Evolutionary conservation across 805 yeast species (phyloP), one percentile per base, ranked within the genome.

Genomic region (Torulaspora microellipsoides): DNA sequence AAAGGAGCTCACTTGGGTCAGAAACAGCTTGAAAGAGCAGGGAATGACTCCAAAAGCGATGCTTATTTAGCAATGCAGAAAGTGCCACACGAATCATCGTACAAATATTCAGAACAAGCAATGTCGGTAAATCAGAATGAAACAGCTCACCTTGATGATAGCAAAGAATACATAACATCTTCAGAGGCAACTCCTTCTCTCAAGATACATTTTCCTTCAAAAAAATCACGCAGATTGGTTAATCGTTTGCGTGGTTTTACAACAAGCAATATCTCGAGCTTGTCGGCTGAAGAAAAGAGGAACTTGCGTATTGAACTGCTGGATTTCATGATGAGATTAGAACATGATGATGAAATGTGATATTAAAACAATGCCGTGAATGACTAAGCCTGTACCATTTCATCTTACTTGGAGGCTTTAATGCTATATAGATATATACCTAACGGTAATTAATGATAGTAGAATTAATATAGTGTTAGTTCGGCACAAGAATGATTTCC

Each of bases 401-500:
- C 25, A 6, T 20, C 4, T 4, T 15, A 15, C 38, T 35, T 35
- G 6, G 28, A 15, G 12, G 36, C 36, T 2, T 9, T 31, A 14
- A 8, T 31, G 11, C 14, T 31, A n/a, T 9, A 17, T 14, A 31
- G 34, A 4, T 11, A 17, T 12, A 11, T 31, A 14, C 14, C 14
- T 2, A 9, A 31, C 34, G 34, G 8, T 13, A n/a, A 10, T 31
- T n/a, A 15, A 15, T 34, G 10, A n/a, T 23, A 23, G 14, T 20
- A 8, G 29, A 12, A 23, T 12, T 3, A 29, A 23, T 35, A 17
- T 27, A 17, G 27, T 15, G n/a, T 47, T 42, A 46, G 15, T 55
- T 50, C 1, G 66, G 78, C 11, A 73, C 62, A 42, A 70, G 73
- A 10, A 79, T 78, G 3, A 76, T 71, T 31, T 77, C 81, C 55